Base-by-base conservation (phyloP, 106 monocot species). In the Cymbidium sinense region DNA sequence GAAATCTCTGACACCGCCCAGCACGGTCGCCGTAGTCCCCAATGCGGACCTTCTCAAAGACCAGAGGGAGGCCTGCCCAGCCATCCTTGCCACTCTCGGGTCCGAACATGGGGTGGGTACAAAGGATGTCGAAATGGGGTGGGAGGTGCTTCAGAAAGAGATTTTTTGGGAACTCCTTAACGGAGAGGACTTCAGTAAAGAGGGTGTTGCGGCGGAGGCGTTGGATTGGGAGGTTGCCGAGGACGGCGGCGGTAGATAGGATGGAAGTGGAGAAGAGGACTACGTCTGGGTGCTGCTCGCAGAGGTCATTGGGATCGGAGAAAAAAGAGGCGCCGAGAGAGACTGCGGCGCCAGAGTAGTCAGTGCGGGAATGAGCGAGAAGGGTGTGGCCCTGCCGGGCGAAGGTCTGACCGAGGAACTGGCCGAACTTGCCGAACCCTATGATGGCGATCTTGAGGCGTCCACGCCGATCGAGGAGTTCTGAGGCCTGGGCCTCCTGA, bases 101-200 rank as follows among this genome's bases (percentile, higher is more conserved):
- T 29, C 92, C 92, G 74, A 92, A 92, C 92, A 92, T 92, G 18
- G 92, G 92, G 79, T 92, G 92, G 50, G 89, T 92, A 82, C 92
- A 92, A 70, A 92, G 64, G 50, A 92, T 78, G 79, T 92, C 92
- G 62, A 87, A 92, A n/a, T 82, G 77, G 6, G 27, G 41, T 7
- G 92, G 92, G 12, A 92, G 79, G 7, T 70, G 37, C 21, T 80
- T 78, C 10, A 89, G 55, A 34, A 92, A 44, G 27, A 89, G 81
- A 71, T 77, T 84, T 25, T 72, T 78, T 0, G 92, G 92, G 83
- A 87, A 92, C 67, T 92, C 92, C 64, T 92, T 92, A 37, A 92
- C 92, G 75, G 92, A 92, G 21, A 92, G 85, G 31, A 89, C 88
- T 69, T 92, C 92, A 51, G 77, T 86, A 41, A 92, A 88, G 62